These are phyloP conservation scores for Aquilaria yunnanensis DNA, from an alignment of 345 rosid species.

Conservation along the genomic window DNA sequence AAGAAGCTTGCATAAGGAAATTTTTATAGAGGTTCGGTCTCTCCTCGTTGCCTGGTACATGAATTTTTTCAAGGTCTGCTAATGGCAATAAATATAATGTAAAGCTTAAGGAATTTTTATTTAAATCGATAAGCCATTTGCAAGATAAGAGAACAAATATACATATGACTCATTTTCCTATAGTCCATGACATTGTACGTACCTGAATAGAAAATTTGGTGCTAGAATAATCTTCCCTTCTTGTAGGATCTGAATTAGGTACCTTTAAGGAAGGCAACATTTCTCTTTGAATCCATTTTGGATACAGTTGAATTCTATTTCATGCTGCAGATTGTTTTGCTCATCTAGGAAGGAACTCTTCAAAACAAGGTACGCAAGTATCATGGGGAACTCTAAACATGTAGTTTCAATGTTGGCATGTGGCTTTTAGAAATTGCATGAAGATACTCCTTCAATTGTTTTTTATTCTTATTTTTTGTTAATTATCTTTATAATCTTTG, in stretches of 20 bases:
- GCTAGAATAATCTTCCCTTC: too few species aligned
- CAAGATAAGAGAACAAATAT: too few species aligned
- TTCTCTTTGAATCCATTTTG: not conserved
- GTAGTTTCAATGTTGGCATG: not conserved
- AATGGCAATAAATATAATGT: too few species aligned
- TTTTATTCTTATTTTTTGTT: not conserved
- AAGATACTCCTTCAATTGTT: not conserved
- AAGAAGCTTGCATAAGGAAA: too few species aligned
- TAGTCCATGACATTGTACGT: too few species aligned
- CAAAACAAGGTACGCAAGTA: slow-evolving; percentile 47
- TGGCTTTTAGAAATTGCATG: not conserved
- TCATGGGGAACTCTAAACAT: not conserved
- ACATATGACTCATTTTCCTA: too few species aligned
- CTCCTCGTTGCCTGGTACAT: too few species aligned
- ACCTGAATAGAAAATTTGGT: too few species aligned
- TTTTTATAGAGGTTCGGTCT: too few species aligned
- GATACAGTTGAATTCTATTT: slow-evolving; percentile 22
- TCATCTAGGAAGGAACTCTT: slow-evolving; percentile 48
- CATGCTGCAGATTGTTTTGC: slow-evolving; percentile 67
- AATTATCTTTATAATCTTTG: slow-evolving; percentile 4
- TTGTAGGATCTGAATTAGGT: not conserved
- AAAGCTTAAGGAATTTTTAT: too few species aligned
- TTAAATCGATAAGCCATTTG: too few species aligned
- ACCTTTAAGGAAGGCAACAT: slow-evolving; percentile 5
- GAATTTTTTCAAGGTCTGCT: too few species aligned